Evolutionary conservation across 768 basidiomycete species (phyloP).

Genomic region (Lentinus tigrinus): DNA sequence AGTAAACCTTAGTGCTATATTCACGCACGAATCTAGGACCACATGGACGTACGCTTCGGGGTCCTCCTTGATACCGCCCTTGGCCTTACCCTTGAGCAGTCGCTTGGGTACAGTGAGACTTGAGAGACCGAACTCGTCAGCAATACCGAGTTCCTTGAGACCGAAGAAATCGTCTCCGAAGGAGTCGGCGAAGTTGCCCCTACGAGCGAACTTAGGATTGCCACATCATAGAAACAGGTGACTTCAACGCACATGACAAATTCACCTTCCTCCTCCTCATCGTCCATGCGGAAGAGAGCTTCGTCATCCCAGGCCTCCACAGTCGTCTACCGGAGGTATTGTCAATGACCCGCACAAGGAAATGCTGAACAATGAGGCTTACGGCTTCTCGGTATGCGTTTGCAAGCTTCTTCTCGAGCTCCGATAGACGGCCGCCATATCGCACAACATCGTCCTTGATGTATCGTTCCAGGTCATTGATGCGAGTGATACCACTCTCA

Average conservation of each 20-base stretch:
- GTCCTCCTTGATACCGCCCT: slow-evolving; percentile 36
- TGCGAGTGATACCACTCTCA: slow-evolving; percentile 78
- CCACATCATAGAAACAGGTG: too few relatives aligned
- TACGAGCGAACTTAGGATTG: slow-evolving; percentile 26
- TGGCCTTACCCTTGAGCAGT: slow-evolving; percentile 66
- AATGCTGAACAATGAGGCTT: slow-evolving; percentile 25
- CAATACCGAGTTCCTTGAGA: slow-evolving; percentile 83
- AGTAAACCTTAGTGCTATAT: not conserved
- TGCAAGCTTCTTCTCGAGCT: slow-evolving; percentile 84
- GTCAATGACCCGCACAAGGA: not conserved
- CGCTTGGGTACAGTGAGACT: slow-evolving; percentile 77
- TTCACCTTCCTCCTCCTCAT: slow-evolving; percentile 64
- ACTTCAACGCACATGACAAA: slow-evolving; percentile 56
- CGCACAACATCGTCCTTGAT: slow-evolving; percentile 86
- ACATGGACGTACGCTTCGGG: slow-evolving; percentile 48
- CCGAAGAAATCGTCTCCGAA: slow-evolving; percentile 95
- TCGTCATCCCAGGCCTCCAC: slow-evolving; percentile 59
- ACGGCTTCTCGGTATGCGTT: slow-evolving; percentile 82
- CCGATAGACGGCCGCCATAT: slow-evolving; percentile 71
- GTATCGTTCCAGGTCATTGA: slow-evolving; percentile 82
- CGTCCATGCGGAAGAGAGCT: slow-evolving; percentile 52
- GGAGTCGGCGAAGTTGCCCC: slow-evolving; percentile 84
- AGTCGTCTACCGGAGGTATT: slow-evolving; percentile 34
- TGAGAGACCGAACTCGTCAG: slow-evolving; percentile 77
- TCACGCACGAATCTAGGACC: not conserved